Evolutionary conservation across 2,329 filamentous ascomycete species (phyloP), one percentile per base, ranked within the genome.

Genomic region (Diaporthe amygdali): DNA sequence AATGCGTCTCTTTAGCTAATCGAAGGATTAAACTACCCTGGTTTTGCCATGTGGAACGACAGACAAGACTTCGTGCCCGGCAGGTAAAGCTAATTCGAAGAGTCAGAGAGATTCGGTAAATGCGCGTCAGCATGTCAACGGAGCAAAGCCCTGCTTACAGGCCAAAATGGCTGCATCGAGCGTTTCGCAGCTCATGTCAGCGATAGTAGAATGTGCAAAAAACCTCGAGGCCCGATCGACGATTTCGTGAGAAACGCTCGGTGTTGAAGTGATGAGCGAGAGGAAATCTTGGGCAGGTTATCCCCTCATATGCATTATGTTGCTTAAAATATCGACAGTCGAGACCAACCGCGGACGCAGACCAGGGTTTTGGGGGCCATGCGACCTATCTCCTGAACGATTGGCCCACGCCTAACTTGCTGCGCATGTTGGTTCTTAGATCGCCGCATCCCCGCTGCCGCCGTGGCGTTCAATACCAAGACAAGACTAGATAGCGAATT

Each of bases 11-110:
- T 17, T 12, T 10, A 5, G n/a, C n/a, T 7, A 14, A 47, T 17
- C 1, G 4, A 37, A 51, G 32, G 6, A 39, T 4, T 5, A 2
- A 73, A 63, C 64, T 72, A 64, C 73, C 69, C 61, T 74, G 73
- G 68, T 73, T 66, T 70, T 59, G 5, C 74, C 76, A 20, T 75
- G 75, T 2, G 73, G 71, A 2, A 49, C 72, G 14, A 76, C 74
- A n/a, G 74, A 76, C 8, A 75, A 49, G 5, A 75, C 72, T 39
- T 71, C 49, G 46, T 72, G 69, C 8, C 70, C 72, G 12, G 69
- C 49, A 14, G 74, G 74, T 5, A 75, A 71, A n/a, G 52, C 74
- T 75, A 44, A 8, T 9, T 25, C 22, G 14, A 41, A 10, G n/a
- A n/a, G 34, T 66, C 10, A 54, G 34, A 27, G 15, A 54, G 34